These are phyloP conservation scores for Wallemia mellicola DNA, from an alignment of 1,284 basidiomycete species.

Conservation along the genomic window DNA sequence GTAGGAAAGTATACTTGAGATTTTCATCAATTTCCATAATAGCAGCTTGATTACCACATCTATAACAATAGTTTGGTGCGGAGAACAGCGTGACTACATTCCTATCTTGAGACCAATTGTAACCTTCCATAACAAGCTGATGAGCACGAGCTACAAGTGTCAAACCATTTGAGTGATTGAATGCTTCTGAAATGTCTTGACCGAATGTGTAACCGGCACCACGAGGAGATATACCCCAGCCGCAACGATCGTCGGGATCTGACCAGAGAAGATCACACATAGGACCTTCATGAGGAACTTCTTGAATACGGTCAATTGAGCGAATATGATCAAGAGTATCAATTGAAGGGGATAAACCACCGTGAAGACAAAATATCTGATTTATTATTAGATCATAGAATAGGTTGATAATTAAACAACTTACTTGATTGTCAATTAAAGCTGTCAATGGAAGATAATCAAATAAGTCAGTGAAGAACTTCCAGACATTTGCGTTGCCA, in stretches of 20 bases:
- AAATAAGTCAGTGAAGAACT: constrained; percentile 95
- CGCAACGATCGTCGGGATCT: constrained; percentile 94
- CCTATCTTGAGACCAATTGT: constrained; percentile 52
- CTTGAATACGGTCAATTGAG: constrained; percentile 91
- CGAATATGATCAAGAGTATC: constrained; percentile 98
- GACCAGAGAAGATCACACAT: constrained; percentile 99
- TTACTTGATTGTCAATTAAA: constrained; percentile 87
- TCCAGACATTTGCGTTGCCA: constrained; percentile 98
- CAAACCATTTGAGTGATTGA: constrained; percentile 89
- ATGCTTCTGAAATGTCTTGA: constrained; percentile 57
- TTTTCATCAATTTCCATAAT: constrained; percentile 37
- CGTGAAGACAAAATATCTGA: constrained; percentile 96
- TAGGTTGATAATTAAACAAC: constrained; percentile 14
- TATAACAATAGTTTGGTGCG: constrained; percentile 95
- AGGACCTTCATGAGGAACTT: constrained; percentile 94
- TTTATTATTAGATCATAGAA: neutral
- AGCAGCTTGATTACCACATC: constrained; percentile 96
- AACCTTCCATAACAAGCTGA: constrained; percentile 96
- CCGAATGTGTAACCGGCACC: constrained; percentile 98
- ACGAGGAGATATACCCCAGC: constrained; percentile 96
- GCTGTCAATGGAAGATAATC: constrained; percentile 92
- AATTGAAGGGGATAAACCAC: constrained; percentile 91
- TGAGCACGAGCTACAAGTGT: constrained; percentile 86
- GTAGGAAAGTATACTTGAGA: constrained; percentile 30
- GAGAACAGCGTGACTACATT: constrained; percentile 99